Percentiles rank a stretch among this genome's conserved stretches.
Conservation (phyloP, 1,284 basidiomycete genomes). For the Anthracocystis walkeri region DNA sequence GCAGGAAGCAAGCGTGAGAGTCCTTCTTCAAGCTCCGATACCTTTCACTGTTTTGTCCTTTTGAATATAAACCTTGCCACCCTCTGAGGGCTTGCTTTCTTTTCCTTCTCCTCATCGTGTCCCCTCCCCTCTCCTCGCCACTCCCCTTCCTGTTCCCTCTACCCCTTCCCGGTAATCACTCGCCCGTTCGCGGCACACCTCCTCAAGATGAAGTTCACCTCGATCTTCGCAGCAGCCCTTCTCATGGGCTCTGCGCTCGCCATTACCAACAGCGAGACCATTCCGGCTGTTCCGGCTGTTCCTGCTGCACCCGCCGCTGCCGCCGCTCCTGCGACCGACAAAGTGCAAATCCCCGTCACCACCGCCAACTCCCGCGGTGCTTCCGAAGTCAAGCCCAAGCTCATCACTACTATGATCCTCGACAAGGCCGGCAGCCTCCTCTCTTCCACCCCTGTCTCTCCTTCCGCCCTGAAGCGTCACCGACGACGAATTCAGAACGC, state of each 20-base stretch:
- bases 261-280: constrained; percentile 4
- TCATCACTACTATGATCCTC: constrained; percentile 23
- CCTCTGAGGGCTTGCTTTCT: too few species aligned
- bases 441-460: constrained; percentile 15
- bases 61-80: too few species aligned
- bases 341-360: constrained; percentile 25
- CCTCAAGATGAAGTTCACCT: constrained; percentile 32
- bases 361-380: constrained; percentile 48
- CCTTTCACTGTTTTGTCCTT: too few species aligned
- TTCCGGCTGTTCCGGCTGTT: constrained; percentile 3
- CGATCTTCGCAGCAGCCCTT: constrained; percentile 22
- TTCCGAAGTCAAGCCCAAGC: constrained; percentile 18
- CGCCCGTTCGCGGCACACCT: constrained; percentile 7
- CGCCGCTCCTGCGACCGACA: background rate
- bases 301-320: background rate
- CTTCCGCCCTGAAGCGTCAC: background rate
- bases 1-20: background rate
- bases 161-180: background rate
- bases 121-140: too few species aligned
- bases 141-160: too few species aligned
- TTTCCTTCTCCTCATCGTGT: too few species aligned
- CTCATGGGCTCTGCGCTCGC: constrained; percentile 21
- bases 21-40: background rate
- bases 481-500: too few species aligned
- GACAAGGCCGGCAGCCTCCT: constrained; percentile 22